These are phyloP conservation scores for Boletus coccyginus DNA, from an alignment of 768 basidiomycete genomes.

Conservation along the genomic window DNA sequence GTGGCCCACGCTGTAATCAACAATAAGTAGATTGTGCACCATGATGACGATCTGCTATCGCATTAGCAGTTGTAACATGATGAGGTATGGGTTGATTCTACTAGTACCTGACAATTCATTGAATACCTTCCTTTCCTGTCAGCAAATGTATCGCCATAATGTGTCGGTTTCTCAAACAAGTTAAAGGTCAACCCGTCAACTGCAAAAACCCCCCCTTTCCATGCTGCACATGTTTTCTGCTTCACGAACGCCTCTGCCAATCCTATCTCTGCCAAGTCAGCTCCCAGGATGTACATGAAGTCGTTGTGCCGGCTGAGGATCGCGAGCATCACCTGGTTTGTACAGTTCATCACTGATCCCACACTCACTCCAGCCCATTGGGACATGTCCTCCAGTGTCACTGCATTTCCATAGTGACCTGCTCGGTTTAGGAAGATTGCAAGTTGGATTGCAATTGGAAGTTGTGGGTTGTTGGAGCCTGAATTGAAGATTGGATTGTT, in stretches of 20 bases:
- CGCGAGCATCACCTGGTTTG: background rate
- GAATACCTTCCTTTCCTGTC: conserved; percentile 6
- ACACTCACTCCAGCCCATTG: conserved; percentile 10
- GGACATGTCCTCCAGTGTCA: background rate
- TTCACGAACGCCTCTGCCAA: background rate
- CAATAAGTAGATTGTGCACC: no score
- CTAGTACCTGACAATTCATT: no score
- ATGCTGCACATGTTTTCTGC: conserved; percentile 6
- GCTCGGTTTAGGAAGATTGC: conserved; percentile 24
- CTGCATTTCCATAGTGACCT: conserved; percentile 30
- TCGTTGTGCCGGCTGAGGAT: conserved; percentile 1
- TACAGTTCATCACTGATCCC: background rate
- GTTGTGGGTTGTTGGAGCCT: conserved; percentile 15
- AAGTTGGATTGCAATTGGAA: conserved; percentile 26
- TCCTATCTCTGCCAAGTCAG: background rate
- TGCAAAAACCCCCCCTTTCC: conserved; percentile 35
- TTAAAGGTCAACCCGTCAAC: conserved; percentile 36
- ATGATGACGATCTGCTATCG: no score
- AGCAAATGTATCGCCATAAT: conserved; percentile 5
- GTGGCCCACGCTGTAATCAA: no score
- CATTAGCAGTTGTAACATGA: no score
- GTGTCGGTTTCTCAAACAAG: conserved; percentile 7
- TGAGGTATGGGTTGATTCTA: background rate
- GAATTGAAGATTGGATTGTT: conserved; percentile 23
- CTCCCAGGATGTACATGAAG: background rate